These are phyloP conservation scores for Glonium stellatum DNA, from an alignment of 495 filamentous ascomycete species.

Conservation along the genomic window DNA sequence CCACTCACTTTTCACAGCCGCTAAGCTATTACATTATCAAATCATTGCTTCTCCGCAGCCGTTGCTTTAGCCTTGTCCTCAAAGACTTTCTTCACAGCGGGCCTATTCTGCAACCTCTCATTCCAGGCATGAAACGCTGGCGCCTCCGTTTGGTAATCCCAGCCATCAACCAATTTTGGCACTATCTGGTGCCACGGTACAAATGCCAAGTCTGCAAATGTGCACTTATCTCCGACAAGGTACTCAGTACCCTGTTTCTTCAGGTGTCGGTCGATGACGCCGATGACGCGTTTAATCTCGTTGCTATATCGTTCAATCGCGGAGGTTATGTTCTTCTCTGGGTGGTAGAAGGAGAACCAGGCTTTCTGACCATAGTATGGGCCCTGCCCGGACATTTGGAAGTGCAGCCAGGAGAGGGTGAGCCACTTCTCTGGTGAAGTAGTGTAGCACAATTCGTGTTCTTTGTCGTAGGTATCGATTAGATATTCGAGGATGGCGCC, in stretches of 20 bases:
- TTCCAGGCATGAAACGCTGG: too few relatives aligned
- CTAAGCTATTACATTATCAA: too few relatives aligned
- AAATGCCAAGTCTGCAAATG: slow-evolving; percentile 45
- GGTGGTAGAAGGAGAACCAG: slow-evolving; percentile 42
- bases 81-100: too few relatives aligned
- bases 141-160: too few relatives aligned
- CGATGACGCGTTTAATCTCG: slow-evolving; percentile 43
- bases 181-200: slow-evolving; percentile 35
- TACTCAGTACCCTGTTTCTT: slow-evolving; percentile 28
- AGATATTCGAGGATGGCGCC: slow-evolving; percentile 36
- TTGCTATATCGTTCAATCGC: slow-evolving; percentile 44
- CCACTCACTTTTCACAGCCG: too few relatives aligned
- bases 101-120: too few relatives aligned
- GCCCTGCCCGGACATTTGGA: slow-evolving; percentile 40
- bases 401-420: slow-evolving; percentile 36
- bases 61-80: too few relatives aligned
- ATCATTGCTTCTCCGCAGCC: too few relatives aligned
- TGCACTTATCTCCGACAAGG: slow-evolving; percentile 48
- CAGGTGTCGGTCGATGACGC: slow-evolving; percentile 41
- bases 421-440: slow-evolving; percentile 33
- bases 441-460: slow-evolving; percentile 25
- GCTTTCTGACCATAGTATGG: slow-evolving; percentile 39
- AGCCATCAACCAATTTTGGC: neutral
- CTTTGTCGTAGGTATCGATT: slow-evolving; percentile 33
- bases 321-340: slow-evolving; percentile 38